Evolutionary conservation across 2,329 filamentous ascomycete species (phyloP).

Genomic region (Myriosclerotinia scirpicola): DNA sequence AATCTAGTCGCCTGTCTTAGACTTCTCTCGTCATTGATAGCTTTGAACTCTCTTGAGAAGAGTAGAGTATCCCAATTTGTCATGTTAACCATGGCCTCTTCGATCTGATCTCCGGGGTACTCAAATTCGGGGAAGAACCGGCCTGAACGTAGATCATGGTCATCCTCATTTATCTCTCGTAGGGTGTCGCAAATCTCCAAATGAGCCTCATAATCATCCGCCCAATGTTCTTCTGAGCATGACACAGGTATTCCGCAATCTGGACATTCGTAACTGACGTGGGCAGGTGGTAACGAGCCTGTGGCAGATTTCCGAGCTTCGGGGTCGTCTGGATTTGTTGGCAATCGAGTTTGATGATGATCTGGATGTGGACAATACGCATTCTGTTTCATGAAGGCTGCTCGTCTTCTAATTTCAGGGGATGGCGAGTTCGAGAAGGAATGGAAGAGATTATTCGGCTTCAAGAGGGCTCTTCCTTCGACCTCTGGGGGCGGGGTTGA

Average conservation of each 20-base stretch:
- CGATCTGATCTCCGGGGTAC: constrained; percentile 84
- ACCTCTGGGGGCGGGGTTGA: constrained; percentile 31
- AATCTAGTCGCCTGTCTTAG: constrained; percentile 92
- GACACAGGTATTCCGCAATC: constrained; percentile 94
- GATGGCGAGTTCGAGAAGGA: constrained; percentile 86
- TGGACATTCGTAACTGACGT: constrained; percentile 91
- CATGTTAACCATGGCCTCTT: constrained; percentile 93
- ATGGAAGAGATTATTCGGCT: constrained; percentile 85
- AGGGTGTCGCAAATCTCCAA: constrained; percentile 89
- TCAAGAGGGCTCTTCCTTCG: constrained; percentile 36
- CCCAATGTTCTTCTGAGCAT: constrained; percentile 93
- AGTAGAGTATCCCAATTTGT: constrained; percentile 98
- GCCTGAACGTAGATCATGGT: constrained; percentile 89
- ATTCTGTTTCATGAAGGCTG: constrained; percentile 88
- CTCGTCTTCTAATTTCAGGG: constrained; percentile 80
- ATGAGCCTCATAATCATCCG: constrained; percentile 91
- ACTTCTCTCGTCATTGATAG: constrained; percentile 84
- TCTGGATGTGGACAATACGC: constrained; percentile 90
- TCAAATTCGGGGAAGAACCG: constrained; percentile 92
- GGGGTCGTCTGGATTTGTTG: constrained; percentile 62
- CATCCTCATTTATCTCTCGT: constrained; percentile 93
- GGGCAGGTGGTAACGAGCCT: constrained; percentile 65
- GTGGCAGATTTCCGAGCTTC: constrained; percentile 58
- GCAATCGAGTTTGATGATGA: constrained; percentile 72
- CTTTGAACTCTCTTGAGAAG: constrained; percentile 87